Evolutionary conservation across 2,329 filamentous ascomycete species (phyloP).

Genomic region (Ophiosphaerella korrae): DNA sequence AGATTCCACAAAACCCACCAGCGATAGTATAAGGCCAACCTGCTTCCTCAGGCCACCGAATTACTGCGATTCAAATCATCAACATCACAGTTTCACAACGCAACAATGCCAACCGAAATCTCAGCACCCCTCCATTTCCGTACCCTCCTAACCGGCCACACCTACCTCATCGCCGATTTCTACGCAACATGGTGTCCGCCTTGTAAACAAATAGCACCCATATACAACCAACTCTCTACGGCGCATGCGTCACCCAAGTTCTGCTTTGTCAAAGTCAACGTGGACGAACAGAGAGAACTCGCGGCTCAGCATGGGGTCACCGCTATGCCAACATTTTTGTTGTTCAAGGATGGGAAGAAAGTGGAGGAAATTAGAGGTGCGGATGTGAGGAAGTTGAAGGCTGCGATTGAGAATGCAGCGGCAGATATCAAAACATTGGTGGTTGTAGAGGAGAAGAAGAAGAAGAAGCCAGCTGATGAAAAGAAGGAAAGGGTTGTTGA

Average conservation of each 20-base stretch:
- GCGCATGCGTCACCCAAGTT: conserved; percentile 53
- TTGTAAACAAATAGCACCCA: conserved; percentile 60
- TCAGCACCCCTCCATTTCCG: conserved; percentile 40
- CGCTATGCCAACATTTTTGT: conserved; percentile 48
- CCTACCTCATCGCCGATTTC: conserved; percentile 57
- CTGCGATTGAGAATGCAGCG: conserved; percentile 24
- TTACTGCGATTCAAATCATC: neutral
- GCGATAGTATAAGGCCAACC: neutral
- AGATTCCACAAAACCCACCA: conserved; percentile 23
- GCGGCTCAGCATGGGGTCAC: conserved; percentile 56
- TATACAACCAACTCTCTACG: conserved; percentile 58
- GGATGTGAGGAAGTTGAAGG: conserved; percentile 33
- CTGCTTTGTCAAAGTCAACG: conserved; percentile 61
- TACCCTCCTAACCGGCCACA: conserved; percentile 41
- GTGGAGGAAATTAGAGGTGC: conserved; percentile 38
- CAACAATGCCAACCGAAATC: conserved; percentile 39
- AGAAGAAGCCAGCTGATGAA: neutral
- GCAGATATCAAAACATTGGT: conserved; percentile 1
- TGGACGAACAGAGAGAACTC: conserved; percentile 57
- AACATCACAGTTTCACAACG: neutral
- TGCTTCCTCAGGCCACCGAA: neutral
- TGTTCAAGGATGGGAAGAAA: conserved; percentile 41
- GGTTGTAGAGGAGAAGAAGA: conserved; percentile 4
- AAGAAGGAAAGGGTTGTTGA: conserved; percentile 7
- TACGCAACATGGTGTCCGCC: conserved; percentile 63